Evolutionary conservation across 345 rosid genomes (phyloP), one percentile per base, ranked within the genome.

Genomic region (Mercurialis annua): DNA sequence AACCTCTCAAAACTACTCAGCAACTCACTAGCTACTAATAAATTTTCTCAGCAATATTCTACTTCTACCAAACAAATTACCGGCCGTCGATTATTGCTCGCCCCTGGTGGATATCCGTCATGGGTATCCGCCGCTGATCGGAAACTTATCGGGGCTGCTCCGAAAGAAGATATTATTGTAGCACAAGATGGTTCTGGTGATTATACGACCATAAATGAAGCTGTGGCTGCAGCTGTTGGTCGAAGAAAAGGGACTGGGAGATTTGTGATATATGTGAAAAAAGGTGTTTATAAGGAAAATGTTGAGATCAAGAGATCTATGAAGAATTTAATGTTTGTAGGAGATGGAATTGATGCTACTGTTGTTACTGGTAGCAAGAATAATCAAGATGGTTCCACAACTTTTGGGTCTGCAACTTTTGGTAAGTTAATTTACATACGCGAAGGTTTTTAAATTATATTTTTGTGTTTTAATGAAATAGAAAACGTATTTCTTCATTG

Each of bases 131-230:
- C 62, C 3, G 53, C 81, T 0, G 96, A 90, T 18, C 76, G 93
- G 53, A 82, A 66, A 70, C 93, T 92, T 34, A 81, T 92, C 12
- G 58, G 44, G 29, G 69, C 55, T 18, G 65, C 76, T 1, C 49
- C 70, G 0, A 79, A 76, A 62, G 87, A 86, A 2, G 81, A 90
- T 73, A 23, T 88, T 29, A 92, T 90, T 68, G 97, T 92, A 76
- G 93, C 98, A 4, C 80, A 88, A 65, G 97, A 92, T 24, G 98
- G 98, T 26, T 81, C 97, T 0, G 97, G 98, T 6, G 62, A 81
- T 6, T 90, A 78, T 70, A 78, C 74, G 76, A 83, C 85, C 59
- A 87, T 92, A 42, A 67, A 85, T 0, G 82, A 85, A 59, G 98
- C 92, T 0, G 82, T 90, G 48, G 84, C 81, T 0, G 92, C 91